Evolutionary conservation across 768 basidiomycete genomes (phyloP), one percentile per base, ranked within the genome.

Genomic region (Leccinellum rugosiceps): DNA sequence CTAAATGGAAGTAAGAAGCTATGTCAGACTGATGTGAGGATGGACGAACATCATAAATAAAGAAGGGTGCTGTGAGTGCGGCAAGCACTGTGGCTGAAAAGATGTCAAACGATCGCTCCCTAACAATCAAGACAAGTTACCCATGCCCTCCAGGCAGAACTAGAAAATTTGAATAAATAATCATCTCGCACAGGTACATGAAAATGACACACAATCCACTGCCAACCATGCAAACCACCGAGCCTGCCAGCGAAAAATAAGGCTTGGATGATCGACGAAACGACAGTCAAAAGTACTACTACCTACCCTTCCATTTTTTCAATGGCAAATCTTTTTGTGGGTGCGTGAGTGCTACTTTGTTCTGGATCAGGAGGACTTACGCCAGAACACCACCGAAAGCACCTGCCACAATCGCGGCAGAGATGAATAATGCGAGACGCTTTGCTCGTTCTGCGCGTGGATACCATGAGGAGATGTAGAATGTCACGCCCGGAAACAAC

Each of bases 341-440:
- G 19, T 54, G 21, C n/a, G 23, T 63, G 4, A 63, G 52, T 31
- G 21, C 9, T 9, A 14, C 34, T 28, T 14, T 10, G 19, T n/a
- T 34, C 4, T 9, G 7, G 25, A 35, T 9, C 17, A 34, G 52
- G 38, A 43, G 44, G 2, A 46, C 80, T 65, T 64, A 83, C 56
- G 82, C 81, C 17, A 68, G 69, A 45, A 83, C 56, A 31, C 83
- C 82, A 49, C 80, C 76, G 62, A 73, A 82, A 55, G 72, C 69
- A 35, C 76, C 84, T 25, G 82, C 79, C 47, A 81, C 58, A 2
- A 82, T 84, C 15, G 83, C 82, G 49, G 82, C 81, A 15, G 80
- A 79, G 68, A 80, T 78, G 74, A 87, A 86, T 15, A 85, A 67
- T 1, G 85, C 82, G 34, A 83, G 74, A 35, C 85, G 79, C 58